Percentiles rank a stretch among this genome's conserved stretches.
phyloP scores from a whole-genome alignment of 1,284 basidiomycete species.

The Meripilus lineatus region DNA sequence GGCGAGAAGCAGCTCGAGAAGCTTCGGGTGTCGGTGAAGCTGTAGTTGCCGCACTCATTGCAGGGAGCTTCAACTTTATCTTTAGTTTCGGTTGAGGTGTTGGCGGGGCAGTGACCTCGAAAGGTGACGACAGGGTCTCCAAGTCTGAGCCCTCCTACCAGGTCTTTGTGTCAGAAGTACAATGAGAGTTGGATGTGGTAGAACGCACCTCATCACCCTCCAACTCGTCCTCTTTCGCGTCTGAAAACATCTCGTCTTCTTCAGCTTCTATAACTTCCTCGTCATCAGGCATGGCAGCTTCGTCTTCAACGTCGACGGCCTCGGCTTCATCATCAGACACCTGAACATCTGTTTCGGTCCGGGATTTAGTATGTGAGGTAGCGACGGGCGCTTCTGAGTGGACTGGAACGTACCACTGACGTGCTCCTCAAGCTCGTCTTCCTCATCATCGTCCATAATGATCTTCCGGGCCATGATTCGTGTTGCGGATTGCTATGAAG shows the following conservation, averaged over 20 bases:
- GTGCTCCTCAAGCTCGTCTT: slow-evolving; percentile 16
- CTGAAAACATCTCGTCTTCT: slow-evolving; percentile 23
- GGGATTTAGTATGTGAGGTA: not conserved
- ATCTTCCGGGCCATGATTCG: slow-evolving; percentile 3
- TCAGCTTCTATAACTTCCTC: slow-evolving; percentile 25
- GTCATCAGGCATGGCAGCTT: too few relatives aligned
- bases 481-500: too few relatives aligned
- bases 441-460: slow-evolving; percentile 16
- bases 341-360: slow-evolving; percentile 10
- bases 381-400: not conserved
- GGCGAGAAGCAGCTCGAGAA: slow-evolving; percentile 3
- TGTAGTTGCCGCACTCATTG: not conserved
- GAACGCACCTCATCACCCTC: slow-evolving; percentile 18
- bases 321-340: slow-evolving; percentile 20
- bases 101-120: slow-evolving; percentile 8
- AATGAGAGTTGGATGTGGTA: not conserved
- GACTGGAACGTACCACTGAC: slow-evolving; percentile 17
- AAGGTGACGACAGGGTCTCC: slow-evolving; percentile 31
- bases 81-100: slow-evolving; percentile 38
- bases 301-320: slow-evolving; percentile 17
- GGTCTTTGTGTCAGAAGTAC: not conserved
- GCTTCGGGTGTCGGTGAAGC: slow-evolving; percentile 9
- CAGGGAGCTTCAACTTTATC: slow-evolving; percentile 59
- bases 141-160: slow-evolving; percentile 27
- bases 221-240: slow-evolving; percentile 21